phyloP scores from a whole-genome alignment of 2,329 filamentous ascomycete genomes.

The Exophiala calicioides region DNA sequence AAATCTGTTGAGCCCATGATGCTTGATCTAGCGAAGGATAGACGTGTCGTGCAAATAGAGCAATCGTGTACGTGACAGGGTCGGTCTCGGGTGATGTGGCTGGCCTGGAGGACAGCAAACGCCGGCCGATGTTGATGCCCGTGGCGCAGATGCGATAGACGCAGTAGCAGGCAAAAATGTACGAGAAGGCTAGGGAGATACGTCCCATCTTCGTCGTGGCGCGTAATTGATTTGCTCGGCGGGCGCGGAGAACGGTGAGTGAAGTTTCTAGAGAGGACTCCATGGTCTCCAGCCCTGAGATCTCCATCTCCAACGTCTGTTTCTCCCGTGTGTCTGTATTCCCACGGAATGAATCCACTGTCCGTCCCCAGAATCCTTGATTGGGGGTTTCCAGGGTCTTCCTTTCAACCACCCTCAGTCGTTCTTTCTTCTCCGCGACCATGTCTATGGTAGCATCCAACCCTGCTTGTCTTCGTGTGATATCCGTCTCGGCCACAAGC shows the following conservation, averaged over 20 bases:
- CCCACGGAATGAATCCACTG: slow-evolving; percentile 64
- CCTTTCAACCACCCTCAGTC: slow-evolving; percentile 64
- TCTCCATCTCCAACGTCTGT: slow-evolving; percentile 67
- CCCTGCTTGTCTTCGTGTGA: slow-evolving; percentile 75
- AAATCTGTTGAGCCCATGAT: slow-evolving; percentile 82
- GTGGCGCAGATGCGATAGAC: slow-evolving; percentile 79
- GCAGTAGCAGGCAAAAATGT: slow-evolving; percentile 78
- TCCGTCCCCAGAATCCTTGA: slow-evolving; percentile 68
- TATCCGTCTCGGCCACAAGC: slow-evolving; percentile 70
- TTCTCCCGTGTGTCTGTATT: slow-evolving; percentile 57
- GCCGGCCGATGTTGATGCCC: slow-evolving; percentile 65
- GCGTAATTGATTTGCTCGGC: slow-evolving; percentile 64
- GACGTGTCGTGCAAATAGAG: slow-evolving; percentile 78
- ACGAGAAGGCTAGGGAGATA: slow-evolving; percentile 63
- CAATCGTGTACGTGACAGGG: slow-evolving; percentile 80
- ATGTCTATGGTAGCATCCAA: slow-evolving; percentile 78
- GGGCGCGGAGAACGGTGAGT: slow-evolving; percentile 63
- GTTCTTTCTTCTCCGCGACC: slow-evolving; percentile 72
- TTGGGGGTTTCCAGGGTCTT: slow-evolving; percentile 54
- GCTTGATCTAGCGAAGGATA: slow-evolving; percentile 78
- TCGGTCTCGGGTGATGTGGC: slow-evolving; percentile 66
- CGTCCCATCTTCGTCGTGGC: slow-evolving; percentile 68
- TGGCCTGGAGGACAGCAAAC: slow-evolving; percentile 49
- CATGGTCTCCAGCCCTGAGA: slow-evolving; percentile 79
- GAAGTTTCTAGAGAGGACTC: slow-evolving; percentile 67